Conservation (phyloP, 78 protist species). For the Dictyostelium capitatum region DNA sequence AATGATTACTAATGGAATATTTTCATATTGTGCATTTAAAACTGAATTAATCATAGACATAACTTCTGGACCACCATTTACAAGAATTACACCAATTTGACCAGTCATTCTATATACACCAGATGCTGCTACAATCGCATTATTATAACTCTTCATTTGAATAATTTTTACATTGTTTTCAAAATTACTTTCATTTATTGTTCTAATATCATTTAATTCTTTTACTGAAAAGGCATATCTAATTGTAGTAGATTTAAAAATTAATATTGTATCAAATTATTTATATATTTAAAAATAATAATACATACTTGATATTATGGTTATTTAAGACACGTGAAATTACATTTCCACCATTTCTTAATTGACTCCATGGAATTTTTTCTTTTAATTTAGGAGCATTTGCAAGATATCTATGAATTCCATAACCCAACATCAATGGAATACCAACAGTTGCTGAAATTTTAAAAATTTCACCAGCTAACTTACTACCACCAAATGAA, state of each 20-base stretch:
- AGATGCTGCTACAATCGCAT: constrained; percentile 34
- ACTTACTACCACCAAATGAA: constrained; percentile 3
- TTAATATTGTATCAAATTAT: background rate
- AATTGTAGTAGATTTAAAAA: no score
- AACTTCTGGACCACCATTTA: background rate
- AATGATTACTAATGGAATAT: constrained; percentile 37
- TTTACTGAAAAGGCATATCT: constrained; percentile 29
- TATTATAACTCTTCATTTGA: constrained; percentile 32
- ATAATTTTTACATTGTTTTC: background rate
- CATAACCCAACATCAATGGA: constrained; percentile 15
- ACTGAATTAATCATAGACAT: constrained; percentile 5
- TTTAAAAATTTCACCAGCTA: background rate
- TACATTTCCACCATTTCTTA: constrained; percentile 29
- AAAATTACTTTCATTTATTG: background rate
- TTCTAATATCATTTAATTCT: constrained; percentile 8
- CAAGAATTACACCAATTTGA: constrained; percentile 26
- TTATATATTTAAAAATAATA: background rate
- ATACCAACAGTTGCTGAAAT: constrained; percentile 22
- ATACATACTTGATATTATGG: constrained; percentile 12
- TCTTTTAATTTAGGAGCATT: constrained; percentile 29
- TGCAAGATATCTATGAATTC: background rate
- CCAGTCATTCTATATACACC: constrained; percentile 42
- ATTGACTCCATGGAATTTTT: constrained; percentile 25
- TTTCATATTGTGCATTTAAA: constrained; percentile 20
- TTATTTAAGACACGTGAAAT: constrained; percentile 21